Base-by-base conservation (phyloP, 352 stramenopile genomes). In the Blastocystis sp. region DNA sequence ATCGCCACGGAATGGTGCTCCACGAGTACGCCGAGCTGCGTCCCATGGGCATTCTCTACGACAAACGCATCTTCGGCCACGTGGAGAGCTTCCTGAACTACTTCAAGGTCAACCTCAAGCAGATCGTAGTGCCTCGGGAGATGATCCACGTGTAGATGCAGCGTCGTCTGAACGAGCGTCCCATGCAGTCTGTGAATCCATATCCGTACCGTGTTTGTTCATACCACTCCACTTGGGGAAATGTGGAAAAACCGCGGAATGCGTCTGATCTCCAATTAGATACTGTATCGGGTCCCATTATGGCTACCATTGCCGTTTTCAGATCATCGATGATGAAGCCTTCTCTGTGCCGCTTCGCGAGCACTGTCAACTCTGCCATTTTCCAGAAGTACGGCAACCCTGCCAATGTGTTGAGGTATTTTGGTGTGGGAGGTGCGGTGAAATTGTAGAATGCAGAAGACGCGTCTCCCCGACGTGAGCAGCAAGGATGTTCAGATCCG, bases 371-470 rank as follows among this genome's bases (percentile, higher is more conserved):
- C 57, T 49, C 73, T 56, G 73, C 73, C 7, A 40, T 84, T 84
- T 73, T 73, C 73, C 54, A 84, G 73, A 84, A 73, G 67, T 78
- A 78, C 36, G 67, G 67, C 44, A 78, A 78, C 67, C 67, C 67
- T 16, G 24, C 42, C 27, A 78, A 27, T 61, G 67, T 78, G 32
- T 61, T 78, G 49, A 78, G 46, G 67, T 78, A 46, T 44, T 21
- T 24, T 51, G n/a, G 42, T 51, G 36, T 14, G 7, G 9, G 18
- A 29, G 14, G 1, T 9, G 9, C 29, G n/a, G 24, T 71, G 42
- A 51, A 18, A 4, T 4, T 14, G 7, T 84, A 84, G 59, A 56
- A 84, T 46, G 38, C 54, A 84, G 40, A 56, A 40, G n/a, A 56
- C 42, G 11, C 42, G 48, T 14, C 34, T 84, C 24, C 42, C 42